phyloP scores from a whole-genome alignment of 148 eudicot genomes.

The Cornus suecica region DNA sequence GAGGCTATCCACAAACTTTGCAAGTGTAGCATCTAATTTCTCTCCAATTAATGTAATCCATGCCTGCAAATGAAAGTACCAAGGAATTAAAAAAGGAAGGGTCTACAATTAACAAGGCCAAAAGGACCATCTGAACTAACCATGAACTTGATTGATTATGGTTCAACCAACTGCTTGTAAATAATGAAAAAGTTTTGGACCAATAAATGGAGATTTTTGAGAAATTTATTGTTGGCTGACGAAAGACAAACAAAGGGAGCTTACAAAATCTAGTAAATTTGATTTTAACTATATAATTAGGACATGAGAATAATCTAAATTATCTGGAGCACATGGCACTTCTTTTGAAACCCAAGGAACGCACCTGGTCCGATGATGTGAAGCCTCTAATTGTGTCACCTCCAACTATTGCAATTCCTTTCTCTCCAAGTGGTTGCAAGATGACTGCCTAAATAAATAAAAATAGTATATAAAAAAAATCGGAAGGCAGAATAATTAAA shows the following conservation, averaged over 20 bases:
- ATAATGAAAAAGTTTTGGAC: background rate
- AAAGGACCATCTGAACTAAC: background rate
- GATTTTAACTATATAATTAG: no score
- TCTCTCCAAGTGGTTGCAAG: slow-evolving; percentile 81
- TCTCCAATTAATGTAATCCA: slow-evolving; percentile 91
- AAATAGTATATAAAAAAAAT: slow-evolving; percentile 14
- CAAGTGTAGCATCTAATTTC: slow-evolving; percentile 84
- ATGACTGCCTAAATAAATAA: slow-evolving; percentile 66
- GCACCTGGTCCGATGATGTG: slow-evolving; percentile 85
- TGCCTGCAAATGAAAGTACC: slow-evolving; percentile 41
- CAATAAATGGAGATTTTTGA: background rate
- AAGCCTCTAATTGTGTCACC: slow-evolving; percentile 91
- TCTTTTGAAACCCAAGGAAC: background rate
- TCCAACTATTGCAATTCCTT: slow-evolving; percentile 80
- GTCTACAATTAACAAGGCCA: background rate
- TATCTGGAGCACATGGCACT: background rate
- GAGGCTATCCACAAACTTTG: slow-evolving; percentile 38
- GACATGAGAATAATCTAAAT: background rate
- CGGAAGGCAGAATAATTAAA: no score
- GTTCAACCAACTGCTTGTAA: background rate
- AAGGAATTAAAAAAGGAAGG: background rate
- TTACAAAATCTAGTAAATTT: background rate
- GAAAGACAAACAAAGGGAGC: background rate
- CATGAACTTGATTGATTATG: background rate
- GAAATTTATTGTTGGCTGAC: background rate